These are phyloP conservation scores for Naematelia aurantialba DNA, from an alignment of 768 basidiomycete genomes.

Conservation along the genomic window DNA sequence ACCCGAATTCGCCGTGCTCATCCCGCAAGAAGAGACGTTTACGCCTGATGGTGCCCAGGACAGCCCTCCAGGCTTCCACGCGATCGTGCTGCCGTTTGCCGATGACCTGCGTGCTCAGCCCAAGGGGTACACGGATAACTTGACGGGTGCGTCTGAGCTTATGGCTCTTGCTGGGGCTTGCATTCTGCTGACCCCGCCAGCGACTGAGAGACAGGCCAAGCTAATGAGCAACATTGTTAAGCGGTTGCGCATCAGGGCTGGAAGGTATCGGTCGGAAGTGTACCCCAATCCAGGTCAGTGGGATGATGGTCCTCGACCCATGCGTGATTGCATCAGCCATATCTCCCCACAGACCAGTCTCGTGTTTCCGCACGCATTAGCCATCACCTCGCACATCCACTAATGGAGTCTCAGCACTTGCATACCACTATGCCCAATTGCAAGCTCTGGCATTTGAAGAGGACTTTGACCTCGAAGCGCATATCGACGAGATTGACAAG, in stretches of 20 bases:
- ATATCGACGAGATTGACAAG: conserved; percentile 62
- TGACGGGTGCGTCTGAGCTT: conserved; percentile 57
- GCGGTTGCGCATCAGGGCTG: conserved; percentile 72
- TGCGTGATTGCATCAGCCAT: too few relatives aligned
- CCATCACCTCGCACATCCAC: too few relatives aligned
- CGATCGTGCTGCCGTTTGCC: conserved; percentile 87
- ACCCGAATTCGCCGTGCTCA: conserved; percentile 74
- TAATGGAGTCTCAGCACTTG: conserved; percentile 59
- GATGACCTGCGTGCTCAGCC: conserved; percentile 86
- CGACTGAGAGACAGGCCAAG: conserved; percentile 64
- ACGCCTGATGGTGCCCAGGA: conserved; percentile 64
- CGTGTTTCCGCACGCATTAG: too few relatives aligned
- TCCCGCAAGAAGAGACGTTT: conserved; percentile 70
- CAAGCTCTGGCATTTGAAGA: conserved; percentile 91
- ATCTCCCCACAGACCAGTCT: too few relatives aligned
- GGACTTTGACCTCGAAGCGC: conserved; percentile 62
- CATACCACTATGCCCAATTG: conserved; percentile 82
- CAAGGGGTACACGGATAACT: conserved; percentile 57
- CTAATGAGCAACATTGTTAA: conserved; percentile 70
- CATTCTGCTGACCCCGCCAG: conserved; percentile 51
- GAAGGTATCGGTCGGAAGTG: conserved; percentile 66
- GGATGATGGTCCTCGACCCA: background rate
- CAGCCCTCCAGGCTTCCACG: conserved; percentile 85
- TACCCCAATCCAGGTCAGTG: conserved; percentile 69
- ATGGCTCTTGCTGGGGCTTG: conserved; percentile 7